Evolutionary conservation across 495 filamentous ascomycete genomes (phyloP).

Genomic region (Podospora pseudopauciseta): DNA sequence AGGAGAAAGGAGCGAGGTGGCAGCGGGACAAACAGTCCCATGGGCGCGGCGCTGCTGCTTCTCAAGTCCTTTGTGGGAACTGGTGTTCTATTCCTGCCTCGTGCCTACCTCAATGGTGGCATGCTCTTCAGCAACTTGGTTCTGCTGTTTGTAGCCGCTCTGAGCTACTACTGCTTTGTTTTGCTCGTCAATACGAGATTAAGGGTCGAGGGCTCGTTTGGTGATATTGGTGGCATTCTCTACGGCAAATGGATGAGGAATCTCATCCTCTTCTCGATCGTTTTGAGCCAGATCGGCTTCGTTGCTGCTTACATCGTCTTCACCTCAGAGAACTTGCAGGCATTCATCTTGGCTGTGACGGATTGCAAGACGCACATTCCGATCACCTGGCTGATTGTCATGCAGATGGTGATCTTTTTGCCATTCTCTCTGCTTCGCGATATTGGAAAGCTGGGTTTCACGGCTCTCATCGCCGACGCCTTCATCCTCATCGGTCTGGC

Average conservation of each 20-base stretch:
- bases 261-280: constrained; percentile 84
- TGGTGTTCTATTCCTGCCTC: constrained; percentile 91
- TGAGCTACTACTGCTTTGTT: constrained; percentile 97
- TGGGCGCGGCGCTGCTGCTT: constrained; percentile 73
- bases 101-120: constrained; percentile 89
- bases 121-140: constrained; percentile 96
- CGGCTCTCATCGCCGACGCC: constrained; percentile 83
- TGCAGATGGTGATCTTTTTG: constrained; percentile 91
- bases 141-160: constrained; percentile 70
- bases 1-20: constrained; percentile 67
- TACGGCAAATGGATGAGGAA: constrained; percentile 86
- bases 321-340: constrained; percentile 90
- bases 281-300: constrained; percentile 92
- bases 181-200: constrained; percentile 82
- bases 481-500: constrained; percentile 90
- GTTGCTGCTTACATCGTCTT: constrained; percentile 98
- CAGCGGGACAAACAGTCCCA: constrained; percentile 66
- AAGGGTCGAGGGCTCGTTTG: constrained; percentile 82
- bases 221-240: constrained; percentile 90
- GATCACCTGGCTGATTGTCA: constrained; percentile 82
- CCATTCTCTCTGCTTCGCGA: constrained; percentile 91
- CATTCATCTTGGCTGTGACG: constrained; percentile 80
- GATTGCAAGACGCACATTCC: constrained; percentile 75
- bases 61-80: constrained; percentile 98
- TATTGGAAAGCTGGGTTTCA: constrained; percentile 90